Evolutionary conservation across 768 basidiomycete genomes (phyloP).

Genomic region (Erythrobasidium yunnanense): DNA sequence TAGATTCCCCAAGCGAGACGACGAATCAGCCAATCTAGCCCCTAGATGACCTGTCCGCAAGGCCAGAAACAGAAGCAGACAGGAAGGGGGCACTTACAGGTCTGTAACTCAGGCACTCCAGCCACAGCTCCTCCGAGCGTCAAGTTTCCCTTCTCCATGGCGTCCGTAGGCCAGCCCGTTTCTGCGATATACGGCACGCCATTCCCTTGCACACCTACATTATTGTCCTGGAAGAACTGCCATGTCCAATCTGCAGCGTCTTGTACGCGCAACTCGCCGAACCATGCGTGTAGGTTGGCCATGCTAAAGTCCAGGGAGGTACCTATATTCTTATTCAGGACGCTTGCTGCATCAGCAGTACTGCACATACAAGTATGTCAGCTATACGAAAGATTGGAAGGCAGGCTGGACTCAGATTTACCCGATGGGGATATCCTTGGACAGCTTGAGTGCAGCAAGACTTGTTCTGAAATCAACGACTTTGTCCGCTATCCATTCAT

Average conservation of each 20-base stretch:
- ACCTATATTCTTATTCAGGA: conserved; percentile 38
- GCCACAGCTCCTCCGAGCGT: conserved; percentile 29
- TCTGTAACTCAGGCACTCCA: conserved; percentile 44
- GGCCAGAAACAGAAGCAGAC: not conserved
- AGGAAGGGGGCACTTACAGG: conserved; percentile 41
- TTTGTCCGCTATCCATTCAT: conserved; percentile 36
- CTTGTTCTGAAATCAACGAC: conserved; percentile 39
- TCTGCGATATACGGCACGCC: conserved; percentile 86
- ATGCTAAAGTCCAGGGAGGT: conserved; percentile 71
- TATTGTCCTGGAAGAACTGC: conserved; percentile 58
- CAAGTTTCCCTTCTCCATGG: conserved; percentile 35
- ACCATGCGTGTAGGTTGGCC: conserved; percentile 44
- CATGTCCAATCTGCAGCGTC: conserved; percentile 70
- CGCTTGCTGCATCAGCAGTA: conserved; percentile 44
- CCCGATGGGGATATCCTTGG: conserved; percentile 43
- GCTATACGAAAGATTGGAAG: no score
- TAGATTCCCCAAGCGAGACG: not conserved
- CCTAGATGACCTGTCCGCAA: not conserved
- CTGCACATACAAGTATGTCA: no score
- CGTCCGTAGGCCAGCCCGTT: conserved; percentile 50
- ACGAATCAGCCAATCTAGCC: not conserved
- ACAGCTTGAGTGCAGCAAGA: conserved; percentile 37
- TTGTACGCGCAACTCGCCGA: conserved; percentile 57
- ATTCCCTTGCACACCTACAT: conserved; percentile 48
- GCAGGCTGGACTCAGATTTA: no score